Conservation (phyloP, 495 filamentous ascomycete genomes). For the Lasiosphaeriaceae sp. region DNA sequence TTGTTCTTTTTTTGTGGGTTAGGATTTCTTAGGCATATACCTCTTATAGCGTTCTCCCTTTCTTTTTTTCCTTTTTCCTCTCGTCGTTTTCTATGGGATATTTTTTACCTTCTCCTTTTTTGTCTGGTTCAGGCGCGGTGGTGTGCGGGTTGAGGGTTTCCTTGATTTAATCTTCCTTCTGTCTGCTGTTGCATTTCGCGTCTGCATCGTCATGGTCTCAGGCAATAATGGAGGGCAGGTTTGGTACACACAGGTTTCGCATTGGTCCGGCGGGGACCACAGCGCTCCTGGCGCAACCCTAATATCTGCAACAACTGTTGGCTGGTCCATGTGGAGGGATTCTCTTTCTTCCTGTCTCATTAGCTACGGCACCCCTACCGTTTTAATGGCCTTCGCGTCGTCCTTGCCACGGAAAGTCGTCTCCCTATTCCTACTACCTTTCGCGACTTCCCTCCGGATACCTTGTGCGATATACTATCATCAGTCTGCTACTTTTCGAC, state of each 20-base stretch:
- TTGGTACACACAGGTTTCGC: slow-evolving; percentile 42
- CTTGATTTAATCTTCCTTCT: slow-evolving; percentile 26
- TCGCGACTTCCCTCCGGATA: slow-evolving; percentile 29
- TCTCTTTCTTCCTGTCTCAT: slow-evolving; percentile 43
- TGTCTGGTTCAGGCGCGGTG: slow-evolving; percentile 26
- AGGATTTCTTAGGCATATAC: slow-evolving; percentile 49
- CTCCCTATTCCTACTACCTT: slow-evolving; percentile 17
- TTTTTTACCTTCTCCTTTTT: slow-evolving; percentile 17
- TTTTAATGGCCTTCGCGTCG: slow-evolving; percentile 34
- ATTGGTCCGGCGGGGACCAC: slow-evolving; percentile 37
- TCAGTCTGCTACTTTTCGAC: slow-evolving; percentile 19
- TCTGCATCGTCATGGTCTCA: slow-evolving; percentile 43
- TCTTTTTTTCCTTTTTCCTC: slow-evolving; percentile 26
- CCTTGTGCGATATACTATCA: slow-evolving; percentile 41
- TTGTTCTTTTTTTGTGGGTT: slow-evolving; percentile 32
- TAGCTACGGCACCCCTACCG: slow-evolving; percentile 47
- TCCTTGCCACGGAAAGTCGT: slow-evolving; percentile 11
- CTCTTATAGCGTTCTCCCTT: slow-evolving; percentile 31
- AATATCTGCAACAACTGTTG: slow-evolving; percentile 52
- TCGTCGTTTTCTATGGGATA: slow-evolving; percentile 28
- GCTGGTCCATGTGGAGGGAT: slow-evolving; percentile 49
- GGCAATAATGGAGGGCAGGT: slow-evolving; percentile 42
- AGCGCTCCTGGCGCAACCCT: slow-evolving; percentile 43
- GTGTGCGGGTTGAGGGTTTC: slow-evolving; percentile 17
- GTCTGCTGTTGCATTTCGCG: slow-evolving; percentile 28